Conservation (phyloP, 2,329 filamentous ascomycete genomes). For the Calonectria hongkongensis region DNA sequence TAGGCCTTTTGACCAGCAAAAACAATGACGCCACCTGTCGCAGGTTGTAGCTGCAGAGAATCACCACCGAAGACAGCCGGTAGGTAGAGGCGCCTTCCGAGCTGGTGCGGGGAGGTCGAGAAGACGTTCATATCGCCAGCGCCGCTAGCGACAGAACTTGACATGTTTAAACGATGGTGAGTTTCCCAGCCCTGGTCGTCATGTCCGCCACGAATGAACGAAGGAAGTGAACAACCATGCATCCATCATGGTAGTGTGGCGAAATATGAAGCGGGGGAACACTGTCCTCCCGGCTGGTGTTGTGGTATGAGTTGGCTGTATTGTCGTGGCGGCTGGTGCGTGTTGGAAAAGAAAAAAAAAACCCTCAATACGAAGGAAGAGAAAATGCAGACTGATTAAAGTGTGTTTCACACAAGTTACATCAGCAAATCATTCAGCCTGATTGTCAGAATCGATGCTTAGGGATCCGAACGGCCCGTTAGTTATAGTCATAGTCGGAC, state of each 20-base stretch:
- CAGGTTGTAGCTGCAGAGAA: neutral
- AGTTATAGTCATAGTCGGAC: neutral
- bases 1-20: slow-evolving; percentile 18
- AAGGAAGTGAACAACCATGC: neutral
- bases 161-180: neutral
- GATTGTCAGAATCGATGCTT: neutral
- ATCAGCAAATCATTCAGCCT: neutral
- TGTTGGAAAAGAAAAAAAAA: neutral
- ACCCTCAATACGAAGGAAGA: neutral
- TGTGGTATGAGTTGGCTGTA: neutral
- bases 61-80: neutral
- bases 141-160: neutral
- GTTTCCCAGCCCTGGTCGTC: neutral
- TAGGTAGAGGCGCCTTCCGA: slow-evolving; percentile 2
- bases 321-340: neutral
- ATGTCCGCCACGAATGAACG: neutral
- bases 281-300: neutral
- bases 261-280: neutral
- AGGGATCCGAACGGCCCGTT: slow-evolving; percentile 3
- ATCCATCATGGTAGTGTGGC: slow-evolving; percentile 2
- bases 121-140: slow-evolving; percentile 3
- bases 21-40: neutral
- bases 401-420: neutral
- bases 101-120: neutral
- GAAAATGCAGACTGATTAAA: slow-evolving; percentile 6